Conservation (phyloP, 306 rosid genomes). For the Sechiopsis laciniata region DNA sequence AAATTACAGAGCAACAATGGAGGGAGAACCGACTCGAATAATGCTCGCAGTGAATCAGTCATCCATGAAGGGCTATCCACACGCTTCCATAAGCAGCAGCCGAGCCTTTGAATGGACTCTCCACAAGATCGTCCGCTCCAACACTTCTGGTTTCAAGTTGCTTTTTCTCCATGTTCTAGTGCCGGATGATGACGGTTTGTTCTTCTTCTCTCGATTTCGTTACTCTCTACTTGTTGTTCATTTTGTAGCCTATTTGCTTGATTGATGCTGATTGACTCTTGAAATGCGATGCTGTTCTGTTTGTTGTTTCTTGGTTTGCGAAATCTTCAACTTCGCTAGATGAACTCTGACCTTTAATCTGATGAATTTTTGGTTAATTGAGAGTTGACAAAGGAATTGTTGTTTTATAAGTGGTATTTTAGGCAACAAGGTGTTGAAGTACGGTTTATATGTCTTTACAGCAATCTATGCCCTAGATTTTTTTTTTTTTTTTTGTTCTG, state of each 20-base stretch:
- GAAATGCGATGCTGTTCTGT: constrained; percentile 8
- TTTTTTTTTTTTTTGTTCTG: background rate
- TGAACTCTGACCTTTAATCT: background rate
- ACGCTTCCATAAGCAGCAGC: constrained; percentile 81
- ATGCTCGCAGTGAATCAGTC: constrained; percentile 87
- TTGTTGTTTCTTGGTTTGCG: background rate
- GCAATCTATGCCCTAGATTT: constrained; percentile 1
- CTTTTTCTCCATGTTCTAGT: constrained; percentile 84
- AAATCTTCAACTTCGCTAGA: background rate
- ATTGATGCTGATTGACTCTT: background rate
- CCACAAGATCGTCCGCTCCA: constrained; percentile 66
- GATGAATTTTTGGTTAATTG: background rate
- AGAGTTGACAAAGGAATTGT: background rate
- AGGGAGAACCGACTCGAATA: constrained; percentile 50
- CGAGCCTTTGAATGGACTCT: constrained; percentile 89
- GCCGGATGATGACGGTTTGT: constrained; percentile 84
- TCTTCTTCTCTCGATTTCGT: constrained; percentile 23
- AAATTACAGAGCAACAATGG: too few species aligned
- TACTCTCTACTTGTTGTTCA: background rate
- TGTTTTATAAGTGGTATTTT: background rate
- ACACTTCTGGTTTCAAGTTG: constrained; percentile 54
- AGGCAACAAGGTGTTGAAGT: background rate
- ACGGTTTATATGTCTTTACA: background rate
- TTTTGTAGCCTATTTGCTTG: background rate
- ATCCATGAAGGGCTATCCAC: constrained; percentile 74